Conservation (phyloP, 2,329 filamentous ascomycete genomes). For the Sporothrix brunneoviolacea region DNA sequence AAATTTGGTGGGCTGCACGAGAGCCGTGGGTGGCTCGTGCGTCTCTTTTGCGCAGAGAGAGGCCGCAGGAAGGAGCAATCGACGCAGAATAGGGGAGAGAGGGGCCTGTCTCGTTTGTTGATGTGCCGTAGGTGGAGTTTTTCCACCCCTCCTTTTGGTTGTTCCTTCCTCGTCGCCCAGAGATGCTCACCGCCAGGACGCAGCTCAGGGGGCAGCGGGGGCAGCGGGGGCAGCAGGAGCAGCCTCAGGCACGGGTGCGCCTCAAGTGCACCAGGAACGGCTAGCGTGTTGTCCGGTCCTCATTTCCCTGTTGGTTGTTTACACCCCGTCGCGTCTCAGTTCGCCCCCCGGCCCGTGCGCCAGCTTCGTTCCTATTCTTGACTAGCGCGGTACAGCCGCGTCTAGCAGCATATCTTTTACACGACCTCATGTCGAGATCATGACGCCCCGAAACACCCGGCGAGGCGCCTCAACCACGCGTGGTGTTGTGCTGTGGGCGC, state of each 20-base stretch:
- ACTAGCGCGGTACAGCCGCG: constrained; percentile 17
- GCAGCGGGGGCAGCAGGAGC: no score
- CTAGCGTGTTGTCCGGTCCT: constrained; percentile 14
- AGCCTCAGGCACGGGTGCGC: constrained; percentile 16
- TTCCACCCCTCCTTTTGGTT: constrained; percentile 3
- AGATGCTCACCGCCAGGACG: not conserved
- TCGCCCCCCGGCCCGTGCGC: constrained; percentile 13
- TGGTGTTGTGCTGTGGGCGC: no score
- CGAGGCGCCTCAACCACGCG: no score
- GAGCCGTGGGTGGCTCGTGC: not conserved
- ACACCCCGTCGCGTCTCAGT: constrained; percentile 11
- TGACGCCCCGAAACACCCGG: no score
- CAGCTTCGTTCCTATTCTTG: constrained; percentile 10
- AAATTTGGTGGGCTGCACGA: no score
- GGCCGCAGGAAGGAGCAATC: not conserved
- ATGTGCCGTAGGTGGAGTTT: not conserved
- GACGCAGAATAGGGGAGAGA: not conserved
- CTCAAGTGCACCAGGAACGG: constrained; percentile 3
- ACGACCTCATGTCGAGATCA: not conserved
- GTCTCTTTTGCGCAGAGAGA: not conserved
- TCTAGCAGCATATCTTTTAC: constrained; percentile 6
- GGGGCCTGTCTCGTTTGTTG: constrained; percentile 5
- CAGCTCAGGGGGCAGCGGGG: no score
- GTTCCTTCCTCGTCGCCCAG: not conserved
- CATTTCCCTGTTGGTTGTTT: constrained; percentile 11